Base-by-base conservation (phyloP, 345 rosid genomes). In the Lenwebbia sp. region DNA sequence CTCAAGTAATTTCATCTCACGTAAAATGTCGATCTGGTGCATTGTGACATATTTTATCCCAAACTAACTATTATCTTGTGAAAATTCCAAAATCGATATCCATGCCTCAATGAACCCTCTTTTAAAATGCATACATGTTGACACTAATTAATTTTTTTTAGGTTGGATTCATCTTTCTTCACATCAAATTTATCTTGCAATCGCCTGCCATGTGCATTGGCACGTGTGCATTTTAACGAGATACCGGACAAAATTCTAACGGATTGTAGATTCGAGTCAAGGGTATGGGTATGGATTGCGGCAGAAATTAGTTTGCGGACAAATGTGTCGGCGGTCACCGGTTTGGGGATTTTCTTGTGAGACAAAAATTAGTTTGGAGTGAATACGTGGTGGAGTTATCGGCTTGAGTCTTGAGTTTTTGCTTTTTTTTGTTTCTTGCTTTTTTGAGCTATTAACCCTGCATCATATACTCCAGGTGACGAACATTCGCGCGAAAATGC, bases 101-200 rank as follows among this genome's bases (percentile, higher is more conserved):
- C 28, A 56, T 25, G 28, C 28, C 62, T 56, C 62, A 25, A 4
- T 25, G 11, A 5, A 25, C 28, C 10, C 13, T 25, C 28, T 40
- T 10, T 25, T 25, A 25, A 11, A 25, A 56, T 10, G 5, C 28
- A 11, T 10, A 4, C 2, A n/a, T 25, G 14, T 13, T 11, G 15
- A 57, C 30, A 25, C 58, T 8, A 6, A 10, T 25, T 7, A 5
- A 12, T 5, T 4, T 2, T 0, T 55, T 0, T 23, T 10, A 0
- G 10, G 14, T 57, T 4, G 30, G 62, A 25, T 40, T 57, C 0
- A 7, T 57, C 30, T 9, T 57, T 57, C 5, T n/a, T 14, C 26
- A 25, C 6, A 5, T 5, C 26, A 26, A n/a, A 57, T 25, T 25
- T 0, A 0, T 25, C 30, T 25, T 57, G 28, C 0, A 25, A 2